Evolutionary conservation across 345 rosid species (phyloP).

Genomic region (Rhizophora mangle): DNA sequence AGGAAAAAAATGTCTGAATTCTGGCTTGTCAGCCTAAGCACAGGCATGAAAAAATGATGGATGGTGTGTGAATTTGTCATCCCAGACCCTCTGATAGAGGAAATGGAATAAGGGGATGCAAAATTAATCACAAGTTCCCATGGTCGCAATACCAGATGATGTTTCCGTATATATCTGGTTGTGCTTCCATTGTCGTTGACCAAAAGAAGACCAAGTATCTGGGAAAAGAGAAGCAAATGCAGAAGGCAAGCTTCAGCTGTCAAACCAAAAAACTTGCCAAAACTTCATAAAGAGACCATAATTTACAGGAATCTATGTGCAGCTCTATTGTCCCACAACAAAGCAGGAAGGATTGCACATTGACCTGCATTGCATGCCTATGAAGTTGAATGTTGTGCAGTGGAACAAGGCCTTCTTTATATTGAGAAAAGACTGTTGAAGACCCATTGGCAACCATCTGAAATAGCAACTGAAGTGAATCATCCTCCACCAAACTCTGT

Average conservation of each 20-base stretch:
- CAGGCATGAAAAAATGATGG: no score
- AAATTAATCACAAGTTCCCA: not conserved
- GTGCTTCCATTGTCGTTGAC: conserved; percentile 95
- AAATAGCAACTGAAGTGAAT: conserved; percentile 83
- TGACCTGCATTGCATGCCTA: conserved; percentile 99
- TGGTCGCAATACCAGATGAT: conserved; percentile 75
- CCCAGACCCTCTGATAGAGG: not conserved
- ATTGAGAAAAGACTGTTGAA: conserved; percentile 58
- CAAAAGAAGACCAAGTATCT: conserved; percentile 96
- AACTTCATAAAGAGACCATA: not conserved
- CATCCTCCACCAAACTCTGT: conserved; percentile 94
- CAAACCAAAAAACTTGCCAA: conserved; percentile 13
- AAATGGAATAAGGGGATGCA: not conserved
- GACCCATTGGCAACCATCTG: conserved; percentile 93
- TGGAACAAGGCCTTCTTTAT: conserved; percentile 71
- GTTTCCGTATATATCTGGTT: conserved; percentile 79
- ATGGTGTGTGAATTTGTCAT: no score
- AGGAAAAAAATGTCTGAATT: no score
- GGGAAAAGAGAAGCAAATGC: conserved; percentile 21
- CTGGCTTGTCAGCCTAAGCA: no score
- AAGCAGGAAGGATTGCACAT: not conserved
- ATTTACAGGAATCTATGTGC: not conserved
- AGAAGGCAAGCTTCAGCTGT: conserved; percentile 16
- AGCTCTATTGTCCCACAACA: not conserved
- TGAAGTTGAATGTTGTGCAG: conserved; percentile 92